Percentiles rank a stretch among this genome's conserved stretches.
Evolutionary conservation across 768 basidiomycete genomes (phyloP).

Genomic region (Amanita phalloides): DNA sequence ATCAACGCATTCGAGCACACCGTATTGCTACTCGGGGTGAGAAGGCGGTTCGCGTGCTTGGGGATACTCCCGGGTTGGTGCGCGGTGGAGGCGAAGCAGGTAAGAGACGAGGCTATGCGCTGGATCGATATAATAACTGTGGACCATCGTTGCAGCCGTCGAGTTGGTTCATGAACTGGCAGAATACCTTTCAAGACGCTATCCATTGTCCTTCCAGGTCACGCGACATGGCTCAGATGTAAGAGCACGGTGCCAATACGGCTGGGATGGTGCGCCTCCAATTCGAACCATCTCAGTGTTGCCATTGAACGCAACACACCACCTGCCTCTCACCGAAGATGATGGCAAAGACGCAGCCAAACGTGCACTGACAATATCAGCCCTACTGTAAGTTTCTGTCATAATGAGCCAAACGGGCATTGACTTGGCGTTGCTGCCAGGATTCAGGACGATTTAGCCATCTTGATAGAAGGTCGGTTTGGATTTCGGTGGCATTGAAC

Average conservation of each 20-base stretch:
- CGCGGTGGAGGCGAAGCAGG: constrained; percentile 27
- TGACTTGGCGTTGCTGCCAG: constrained; percentile 15
- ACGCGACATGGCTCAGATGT: constrained; percentile 25
- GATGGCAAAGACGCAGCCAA: constrained; percentile 28
- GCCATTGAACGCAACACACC: constrained; percentile 36
- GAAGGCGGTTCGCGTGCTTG: constrained; percentile 35
- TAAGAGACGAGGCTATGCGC: constrained; percentile 11
- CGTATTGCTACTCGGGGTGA: constrained; percentile 43
- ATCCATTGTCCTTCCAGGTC: constrained; percentile 46
- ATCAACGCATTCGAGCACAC: constrained; percentile 47
- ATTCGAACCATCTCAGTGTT: constrained; percentile 42
- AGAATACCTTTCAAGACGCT: constrained; percentile 54
- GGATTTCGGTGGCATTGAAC: not conserved
- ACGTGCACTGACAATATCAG: constrained; percentile 50
- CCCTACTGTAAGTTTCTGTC: constrained; percentile 43
- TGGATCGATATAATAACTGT: not conserved
- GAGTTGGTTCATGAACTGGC: constrained; percentile 61
- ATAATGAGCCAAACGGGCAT: not conserved
- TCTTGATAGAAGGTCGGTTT: constrained; percentile 47
- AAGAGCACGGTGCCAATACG: constrained; percentile 11
- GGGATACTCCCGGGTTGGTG: constrained; percentile 32
- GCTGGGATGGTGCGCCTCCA: constrained; percentile 35
- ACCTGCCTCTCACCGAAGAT: constrained; percentile 30
- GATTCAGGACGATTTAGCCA: constrained; percentile 45
- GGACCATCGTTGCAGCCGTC: constrained; percentile 27